Conservation (phyloP, 192 early-diverging fungal genomes). For the Entophlyctis luteolus region DNA sequence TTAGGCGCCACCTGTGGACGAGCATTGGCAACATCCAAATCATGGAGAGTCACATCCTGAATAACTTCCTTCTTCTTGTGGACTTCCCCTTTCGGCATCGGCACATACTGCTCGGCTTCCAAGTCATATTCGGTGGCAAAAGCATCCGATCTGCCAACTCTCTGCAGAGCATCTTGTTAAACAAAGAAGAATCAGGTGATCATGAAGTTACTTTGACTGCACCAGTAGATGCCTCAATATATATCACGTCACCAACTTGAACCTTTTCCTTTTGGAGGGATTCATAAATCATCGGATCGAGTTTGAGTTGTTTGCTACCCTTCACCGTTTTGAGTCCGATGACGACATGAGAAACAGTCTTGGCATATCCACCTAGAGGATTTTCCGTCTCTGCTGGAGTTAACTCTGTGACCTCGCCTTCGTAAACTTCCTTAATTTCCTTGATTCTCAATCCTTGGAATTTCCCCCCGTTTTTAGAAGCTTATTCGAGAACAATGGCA, state of each 20-base stretch:
- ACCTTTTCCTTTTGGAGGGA: conserved; percentile 97
- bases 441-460: conserved; percentile 81
- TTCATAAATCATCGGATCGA: conserved; percentile 97
- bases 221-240: conserved; percentile 95
- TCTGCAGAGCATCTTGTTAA: conserved; percentile 38
- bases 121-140: conserved; percentile 98
- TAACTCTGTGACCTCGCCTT: conserved; percentile 97
- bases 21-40: conserved; percentile 95
- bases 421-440: conserved; percentile 99
- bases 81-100: conserved; percentile 96
- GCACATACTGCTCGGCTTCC: conserved; percentile 97
- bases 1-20: conserved; percentile 62
- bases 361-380: conserved; percentile 95
- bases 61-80: conserved; percentile 99
- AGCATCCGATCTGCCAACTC: conserved; percentile 95
- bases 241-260: conserved; percentile 92
- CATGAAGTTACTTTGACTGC: conserved; percentile 75
- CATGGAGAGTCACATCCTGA: conserved; percentile 96
- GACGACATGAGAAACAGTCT: conserved; percentile 91
- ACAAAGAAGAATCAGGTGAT: not conserved
- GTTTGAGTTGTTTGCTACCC: conserved; percentile 94
- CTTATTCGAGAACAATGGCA: too few species aligned
- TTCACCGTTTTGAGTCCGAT: conserved; percentile 97
- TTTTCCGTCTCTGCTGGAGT: conserved; percentile 98
- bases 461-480: too few species aligned